Conservation (phyloP, 2,329 filamentous ascomycete species). For the Zymoseptoria ardabiliae region DNA sequence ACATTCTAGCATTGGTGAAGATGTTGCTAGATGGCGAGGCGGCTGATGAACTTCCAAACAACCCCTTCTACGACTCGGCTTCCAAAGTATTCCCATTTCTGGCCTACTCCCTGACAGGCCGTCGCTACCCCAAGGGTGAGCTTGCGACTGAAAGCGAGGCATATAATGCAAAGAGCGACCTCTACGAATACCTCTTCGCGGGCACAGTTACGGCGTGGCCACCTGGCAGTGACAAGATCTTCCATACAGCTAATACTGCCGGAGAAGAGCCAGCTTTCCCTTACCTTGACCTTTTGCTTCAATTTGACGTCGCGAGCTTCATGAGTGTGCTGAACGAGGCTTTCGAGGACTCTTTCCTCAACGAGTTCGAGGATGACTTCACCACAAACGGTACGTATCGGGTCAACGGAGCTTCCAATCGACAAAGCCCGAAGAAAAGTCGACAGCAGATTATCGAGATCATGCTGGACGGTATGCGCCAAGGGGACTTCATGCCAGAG, state of each 20-base stretch:
- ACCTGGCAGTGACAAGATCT: slow-evolving; percentile 51
- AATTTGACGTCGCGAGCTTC: slow-evolving; percentile 85
- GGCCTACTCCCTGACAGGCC: slow-evolving; percentile 81
- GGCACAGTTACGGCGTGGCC: slow-evolving; percentile 73
- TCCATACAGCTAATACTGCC: slow-evolving; percentile 51
- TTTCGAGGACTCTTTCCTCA: slow-evolving; percentile 90
- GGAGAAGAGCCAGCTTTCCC: slow-evolving; percentile 69
- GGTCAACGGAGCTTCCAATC: slow-evolving; percentile 19
- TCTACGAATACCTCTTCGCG: slow-evolving; percentile 92
- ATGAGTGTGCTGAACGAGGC: slow-evolving; percentile 94
- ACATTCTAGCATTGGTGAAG: slow-evolving; percentile 62
- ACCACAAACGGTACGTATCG: slow-evolving; percentile 18
- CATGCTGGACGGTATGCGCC: slow-evolving; percentile 80
- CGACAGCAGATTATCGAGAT: slow-evolving; percentile 90
- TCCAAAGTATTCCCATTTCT: slow-evolving; percentile 93
- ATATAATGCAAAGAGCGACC: slow-evolving; percentile 69
- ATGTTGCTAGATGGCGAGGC: slow-evolving; percentile 48
- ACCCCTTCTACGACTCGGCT: slow-evolving; percentile 57
- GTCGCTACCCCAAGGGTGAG: slow-evolving; percentile 83
- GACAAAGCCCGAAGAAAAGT: slow-evolving; percentile 49
- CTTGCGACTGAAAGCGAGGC: slow-evolving; percentile 65
- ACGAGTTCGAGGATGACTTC: slow-evolving; percentile 54
- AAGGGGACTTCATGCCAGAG: slow-evolving; percentile 63
- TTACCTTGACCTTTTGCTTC: slow-evolving; percentile 74
- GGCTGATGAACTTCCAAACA: slow-evolving; percentile 44